Percentiles rank a stretch among this genome's conserved stretches.
Conservation (phyloP, 345 rosid species). For the Acer saccharum region DNA sequence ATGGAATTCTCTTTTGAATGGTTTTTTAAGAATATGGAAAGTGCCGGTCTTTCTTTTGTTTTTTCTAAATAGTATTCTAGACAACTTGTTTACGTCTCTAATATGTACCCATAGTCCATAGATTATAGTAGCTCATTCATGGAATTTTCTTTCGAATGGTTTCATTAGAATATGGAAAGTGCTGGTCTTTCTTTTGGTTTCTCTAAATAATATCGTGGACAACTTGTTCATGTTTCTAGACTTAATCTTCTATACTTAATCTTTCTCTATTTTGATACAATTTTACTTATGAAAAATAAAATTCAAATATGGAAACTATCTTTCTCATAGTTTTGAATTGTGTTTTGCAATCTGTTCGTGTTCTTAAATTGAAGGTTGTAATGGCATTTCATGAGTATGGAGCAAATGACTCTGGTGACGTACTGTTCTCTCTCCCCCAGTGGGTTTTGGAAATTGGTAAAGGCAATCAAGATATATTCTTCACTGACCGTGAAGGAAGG, state of each 20-base stretch:
- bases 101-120: background rate
- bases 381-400: conserved; percentile 94
- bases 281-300: background rate
- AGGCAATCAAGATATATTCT: conserved; percentile 84
- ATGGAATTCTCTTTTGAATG: background rate
- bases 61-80: background rate
- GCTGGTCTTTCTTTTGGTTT: too few species aligned
- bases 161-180: conserved; percentile 1
- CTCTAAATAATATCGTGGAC: background rate
- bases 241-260: too few species aligned
- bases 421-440: conserved; percentile 73
- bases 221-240: background rate
- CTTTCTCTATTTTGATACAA: background rate
- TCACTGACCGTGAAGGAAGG: conserved; percentile 89
- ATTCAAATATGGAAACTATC: conserved; percentile 1
- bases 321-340: conserved; percentile 14
- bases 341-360: conserved; percentile 22
- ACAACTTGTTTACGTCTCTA: background rate
- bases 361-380: conserved; percentile 64
- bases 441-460: conserved; percentile 94
- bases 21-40: conserved; percentile 1
- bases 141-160: background rate
- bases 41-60: too few species aligned
- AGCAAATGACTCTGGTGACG: conserved; percentile 55
- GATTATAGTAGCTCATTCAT: background rate